Evolutionary conservation across 352 stramenopile genomes (phyloP).

Genomic region (Phytopythium helicoides): DNA sequence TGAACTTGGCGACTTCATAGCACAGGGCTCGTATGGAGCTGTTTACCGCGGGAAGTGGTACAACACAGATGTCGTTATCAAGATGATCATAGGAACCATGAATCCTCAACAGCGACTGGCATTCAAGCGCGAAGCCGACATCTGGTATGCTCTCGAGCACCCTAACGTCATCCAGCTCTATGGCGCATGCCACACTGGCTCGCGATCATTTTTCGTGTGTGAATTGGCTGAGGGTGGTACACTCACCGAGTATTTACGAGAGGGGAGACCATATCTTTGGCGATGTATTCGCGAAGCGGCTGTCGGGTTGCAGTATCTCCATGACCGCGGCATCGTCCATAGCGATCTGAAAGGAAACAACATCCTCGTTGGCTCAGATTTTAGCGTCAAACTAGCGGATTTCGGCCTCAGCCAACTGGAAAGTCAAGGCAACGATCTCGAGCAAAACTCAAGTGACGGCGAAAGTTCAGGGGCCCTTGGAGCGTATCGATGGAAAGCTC

Average conservation of each 20-base stretch:
- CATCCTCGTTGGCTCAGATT: slow-evolving; percentile 25
- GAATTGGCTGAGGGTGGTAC: slow-evolving; percentile 19
- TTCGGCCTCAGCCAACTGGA: slow-evolving; percentile 23
- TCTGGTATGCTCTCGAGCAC: slow-evolving; percentile 27
- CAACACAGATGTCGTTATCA: slow-evolving; percentile 21
- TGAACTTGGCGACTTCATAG: slow-evolving; percentile 19
- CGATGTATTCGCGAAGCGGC: slow-evolving; percentile 17
- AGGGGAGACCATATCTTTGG: neutral
- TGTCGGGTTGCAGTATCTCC: slow-evolving; percentile 23
- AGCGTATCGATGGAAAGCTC: slow-evolving; percentile 21
- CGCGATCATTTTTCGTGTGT: slow-evolving; percentile 29
- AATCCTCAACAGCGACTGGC: neutral
- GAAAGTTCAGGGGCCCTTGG: slow-evolving; percentile 10
- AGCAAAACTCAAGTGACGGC: neutral
- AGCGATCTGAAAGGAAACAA: slow-evolving; percentile 32
- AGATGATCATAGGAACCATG: slow-evolving; percentile 8
- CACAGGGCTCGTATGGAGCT: slow-evolving; percentile 17
- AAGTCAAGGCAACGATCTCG: neutral
- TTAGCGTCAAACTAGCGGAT: slow-evolving; percentile 23
- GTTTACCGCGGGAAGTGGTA: slow-evolving; percentile 26
- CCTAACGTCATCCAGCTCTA: slow-evolving; percentile 30
- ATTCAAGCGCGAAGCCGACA: slow-evolving; percentile 26
- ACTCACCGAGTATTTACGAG: slow-evolving; percentile 17
- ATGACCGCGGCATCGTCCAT: slow-evolving; percentile 27
- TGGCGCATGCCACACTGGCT: slow-evolving; percentile 27